A percentile compares a stretch with the other conserved stretches of the same genome.
These are phyloP conservation scores for Apiospora kogelbergensis DNA, from an alignment of 2,329 filamentous ascomycete species.

Conservation along the genomic window DNA sequence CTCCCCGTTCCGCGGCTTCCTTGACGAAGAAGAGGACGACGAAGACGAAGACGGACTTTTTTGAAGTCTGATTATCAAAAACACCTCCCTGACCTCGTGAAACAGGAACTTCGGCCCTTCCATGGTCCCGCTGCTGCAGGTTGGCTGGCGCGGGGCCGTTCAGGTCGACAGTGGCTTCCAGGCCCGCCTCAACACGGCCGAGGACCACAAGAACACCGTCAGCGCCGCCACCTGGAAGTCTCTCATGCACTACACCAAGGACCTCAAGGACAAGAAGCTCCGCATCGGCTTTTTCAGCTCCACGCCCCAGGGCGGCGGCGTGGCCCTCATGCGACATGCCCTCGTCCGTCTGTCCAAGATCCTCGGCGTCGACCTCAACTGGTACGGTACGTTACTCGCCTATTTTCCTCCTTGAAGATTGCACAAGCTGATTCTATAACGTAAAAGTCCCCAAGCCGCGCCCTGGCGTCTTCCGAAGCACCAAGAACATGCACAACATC, in stretches of 20 bases:
- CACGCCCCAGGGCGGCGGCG: conserved; percentile 80
- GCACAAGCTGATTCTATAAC: conserved; percentile 36
- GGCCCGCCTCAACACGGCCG: conserved; percentile 56
- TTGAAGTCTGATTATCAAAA: neutral
- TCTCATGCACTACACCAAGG: conserved; percentile 61
- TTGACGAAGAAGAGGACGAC: neutral
- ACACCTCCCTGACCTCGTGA: conserved; percentile 1
- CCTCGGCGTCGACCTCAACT: conserved; percentile 68
- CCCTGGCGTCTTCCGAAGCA: conserved; percentile 77
- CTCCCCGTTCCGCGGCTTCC: conserved; percentile 9
- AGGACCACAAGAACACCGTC: conserved; percentile 63
- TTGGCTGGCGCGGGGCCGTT: conserved; percentile 68
- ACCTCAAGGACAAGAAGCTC: conserved; percentile 62
- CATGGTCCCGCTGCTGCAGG: conserved; percentile 65
- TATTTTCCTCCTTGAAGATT: too few relatives aligned
- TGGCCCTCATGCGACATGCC: conserved; percentile 80
- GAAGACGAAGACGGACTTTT: neutral
- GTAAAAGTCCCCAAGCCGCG: conserved; percentile 68
- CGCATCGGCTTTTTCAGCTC: conserved; percentile 78
- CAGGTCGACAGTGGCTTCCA: conserved; percentile 68
- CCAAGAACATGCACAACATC: conserved; percentile 87
- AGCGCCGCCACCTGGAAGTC: conserved; percentile 63
- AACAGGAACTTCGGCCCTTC: conserved; percentile 70
- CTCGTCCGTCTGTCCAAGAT: conserved; percentile 69
- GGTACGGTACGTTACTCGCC: conserved; percentile 55